phyloP scores from a whole-genome alignment of 139 green algal species.

The Raphidocelis subcapitata region DNA sequence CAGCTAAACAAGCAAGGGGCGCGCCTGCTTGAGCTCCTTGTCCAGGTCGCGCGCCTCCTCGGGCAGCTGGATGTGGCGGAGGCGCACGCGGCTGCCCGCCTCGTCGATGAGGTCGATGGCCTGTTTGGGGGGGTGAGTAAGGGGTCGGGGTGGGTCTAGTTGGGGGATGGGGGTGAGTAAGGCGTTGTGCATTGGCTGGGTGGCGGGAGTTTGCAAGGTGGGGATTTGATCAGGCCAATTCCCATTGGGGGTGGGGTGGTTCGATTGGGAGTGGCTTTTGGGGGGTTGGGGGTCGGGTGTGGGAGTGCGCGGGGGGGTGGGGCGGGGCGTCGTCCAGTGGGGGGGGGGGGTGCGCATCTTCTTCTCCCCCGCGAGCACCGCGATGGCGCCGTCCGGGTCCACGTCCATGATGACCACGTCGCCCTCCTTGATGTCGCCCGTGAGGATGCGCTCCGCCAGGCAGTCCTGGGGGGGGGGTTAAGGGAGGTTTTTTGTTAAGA shows the following conservation, averaged over 20 bases:
- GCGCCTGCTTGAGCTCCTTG: slow-evolving; percentile 75
- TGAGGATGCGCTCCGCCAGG: slow-evolving; percentile 93
- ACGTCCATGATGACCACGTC: slow-evolving; percentile 93
- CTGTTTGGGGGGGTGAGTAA: too few relatives aligned
- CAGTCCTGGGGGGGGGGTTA: slow-evolving; percentile 93
- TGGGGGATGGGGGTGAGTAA: too few relatives aligned
- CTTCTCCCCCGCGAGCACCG: slow-evolving; percentile 90
- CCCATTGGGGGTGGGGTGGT: too few relatives aligned
- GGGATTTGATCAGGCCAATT: too few relatives aligned
- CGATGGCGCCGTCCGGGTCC: slow-evolving; percentile 87
- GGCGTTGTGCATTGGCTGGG: too few relatives aligned
- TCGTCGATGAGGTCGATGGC: slow-evolving; percentile 99
- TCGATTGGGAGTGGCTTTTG: too few relatives aligned
- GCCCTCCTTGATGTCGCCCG: slow-evolving; percentile 92
- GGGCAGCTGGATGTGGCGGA: slow-evolving; percentile 95
- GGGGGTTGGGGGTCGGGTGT: too few relatives aligned
- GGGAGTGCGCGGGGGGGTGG: too few relatives aligned
- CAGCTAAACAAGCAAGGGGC: slow-evolving; percentile 42
- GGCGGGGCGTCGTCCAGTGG: not conserved
- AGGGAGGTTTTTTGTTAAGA: too few relatives aligned
- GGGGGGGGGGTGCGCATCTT: slow-evolving; percentile 81
- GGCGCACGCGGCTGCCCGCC: slow-evolving; percentile 93
- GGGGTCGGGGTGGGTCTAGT: too few relatives aligned
- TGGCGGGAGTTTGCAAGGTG: too few relatives aligned
- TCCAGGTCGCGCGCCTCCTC: slow-evolving; percentile 86